These are phyloP conservation scores for Plasmodium inui DNA, from an alignment of 169 alveolate genomes.

Conservation along the genomic window DNA sequence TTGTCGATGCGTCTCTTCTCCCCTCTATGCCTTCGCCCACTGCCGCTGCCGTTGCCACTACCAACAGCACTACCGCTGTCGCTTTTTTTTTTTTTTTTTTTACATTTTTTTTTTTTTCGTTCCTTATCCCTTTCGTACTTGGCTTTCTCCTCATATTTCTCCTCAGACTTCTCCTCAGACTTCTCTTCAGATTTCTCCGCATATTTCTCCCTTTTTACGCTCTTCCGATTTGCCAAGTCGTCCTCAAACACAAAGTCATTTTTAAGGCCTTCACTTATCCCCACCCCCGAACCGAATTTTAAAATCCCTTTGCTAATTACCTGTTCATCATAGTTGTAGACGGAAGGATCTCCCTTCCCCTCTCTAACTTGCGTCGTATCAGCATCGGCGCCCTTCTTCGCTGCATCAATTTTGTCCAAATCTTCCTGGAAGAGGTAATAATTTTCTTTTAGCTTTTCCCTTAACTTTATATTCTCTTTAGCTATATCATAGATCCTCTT, in stretches of 20 bases:
- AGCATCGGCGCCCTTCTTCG: slow-evolving; percentile 56
- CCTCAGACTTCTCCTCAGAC: too few species aligned
- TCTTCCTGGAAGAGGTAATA: slow-evolving; percentile 89
- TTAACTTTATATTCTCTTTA: slow-evolving; percentile 87
- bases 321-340: slow-evolving; percentile 63
- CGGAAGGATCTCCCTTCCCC: slow-evolving; percentile 20
- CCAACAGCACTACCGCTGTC: not conserved
- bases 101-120: too few species aligned
- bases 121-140: slow-evolving; percentile 3
- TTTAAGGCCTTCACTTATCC: slow-evolving; percentile 8
- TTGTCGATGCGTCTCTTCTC: not conserved
- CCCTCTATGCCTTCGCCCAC: not conserved
- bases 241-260: slow-evolving; percentile 41
- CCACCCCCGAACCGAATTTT: slow-evolving; percentile 56
- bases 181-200: too few species aligned
- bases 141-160: not conserved
- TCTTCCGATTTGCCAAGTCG: slow-evolving; percentile 18
- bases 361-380: slow-evolving; percentile 55
- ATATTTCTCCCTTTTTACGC: slow-evolving; percentile 18
- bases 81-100: not conserved
- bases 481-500: slow-evolving; percentile 91
- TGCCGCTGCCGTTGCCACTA: not conserved
- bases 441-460: slow-evolving; percentile 84
- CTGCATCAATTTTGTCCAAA: slow-evolving; percentile 88
- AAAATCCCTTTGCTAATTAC: slow-evolving; percentile 57